Base-by-base conservation (phyloP, 2,329 filamentous ascomycete species). In the Nemania diffusa region DNA sequence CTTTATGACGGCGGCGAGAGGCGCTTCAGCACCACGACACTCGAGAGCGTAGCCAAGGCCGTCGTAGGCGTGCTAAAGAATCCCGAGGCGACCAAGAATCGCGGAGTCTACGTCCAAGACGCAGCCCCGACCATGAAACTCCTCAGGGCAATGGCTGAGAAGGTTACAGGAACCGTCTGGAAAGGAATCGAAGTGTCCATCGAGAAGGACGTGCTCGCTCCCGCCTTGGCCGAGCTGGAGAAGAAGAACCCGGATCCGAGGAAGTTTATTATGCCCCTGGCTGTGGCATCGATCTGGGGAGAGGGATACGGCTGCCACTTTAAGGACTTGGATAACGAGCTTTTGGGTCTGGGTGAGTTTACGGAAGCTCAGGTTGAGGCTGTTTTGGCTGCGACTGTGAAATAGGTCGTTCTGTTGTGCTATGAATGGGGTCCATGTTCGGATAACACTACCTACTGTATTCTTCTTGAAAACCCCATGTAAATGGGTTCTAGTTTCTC, bases 1-100 rank as follows among this genome's bases (percentile, higher is more conserved):
- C 79, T 88, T 22, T 83, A 82, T 69, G 84, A 88, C 69, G 79
- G 79, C 3, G 87, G 87, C 11, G 77, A 83, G 20, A 76, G 76
- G 0, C 77, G 67, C 15, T 85, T 84, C 72, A 83, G 81, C 5
- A 67, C 81, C 0, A 85, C 81, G 3, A 87, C 83, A 6, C 75
- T 86, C 0, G 69, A 75, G 5, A 78, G 80, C 17, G 78, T 88
- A 26, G 85, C 80, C 0, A 76, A 81, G n/a, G 82, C 85, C 0
- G 79, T 87, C 0, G 78, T 82, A 8, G 79, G 81, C 9, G 77
- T 85, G 0, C 78, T 90, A 1, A 79, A 76, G 72, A 80, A 76
- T 17, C 79, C 82, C 0, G 77, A 81, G 0, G 77, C 81, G 57
- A 87, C 85, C 0, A 82, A 78, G 66, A 89, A 90, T 72, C 79